Conservation (phyloP, 1,139 yeast species). For the Yamadazyma mexicana region DNA sequence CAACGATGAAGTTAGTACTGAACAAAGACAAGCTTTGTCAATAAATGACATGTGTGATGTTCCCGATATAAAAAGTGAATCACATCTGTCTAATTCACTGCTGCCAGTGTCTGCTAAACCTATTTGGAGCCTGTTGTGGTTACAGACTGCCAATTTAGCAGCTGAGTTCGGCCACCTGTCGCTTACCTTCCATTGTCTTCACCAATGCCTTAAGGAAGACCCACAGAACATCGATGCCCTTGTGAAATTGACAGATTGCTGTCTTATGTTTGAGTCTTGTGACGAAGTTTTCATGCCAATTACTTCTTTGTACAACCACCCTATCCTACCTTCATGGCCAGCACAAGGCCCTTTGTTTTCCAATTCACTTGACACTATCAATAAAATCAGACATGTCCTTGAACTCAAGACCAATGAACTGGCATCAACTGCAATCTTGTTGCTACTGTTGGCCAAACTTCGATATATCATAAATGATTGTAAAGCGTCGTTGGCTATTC, state of each 20-base stretch:
- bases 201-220: background rate
- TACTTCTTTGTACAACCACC: background rate
- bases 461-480: slow-evolving; percentile 5
- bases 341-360: background rate
- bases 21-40: too few relatives aligned
- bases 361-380: background rate
- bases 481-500: slow-evolving; percentile 3
- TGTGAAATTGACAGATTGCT: background rate
- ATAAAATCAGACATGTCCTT: background rate
- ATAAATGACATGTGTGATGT: too few relatives aligned
- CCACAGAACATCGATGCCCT: background rate
- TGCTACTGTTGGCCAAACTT: slow-evolving; percentile 2
- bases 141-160: background rate
- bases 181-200: background rate
- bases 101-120: background rate
- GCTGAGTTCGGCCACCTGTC: background rate
- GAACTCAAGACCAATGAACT: background rate
- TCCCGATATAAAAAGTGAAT: too few relatives aligned
- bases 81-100: too few relatives aligned
- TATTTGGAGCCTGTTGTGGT: background rate
- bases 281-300: background rate
- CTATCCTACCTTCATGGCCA: background rate
- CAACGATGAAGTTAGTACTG: too few relatives aligned
- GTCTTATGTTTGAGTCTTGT: background rate
- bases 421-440: background rate